Conservation (phyloP, 106 monocot genomes). For the Triglochin maritima region DNA sequence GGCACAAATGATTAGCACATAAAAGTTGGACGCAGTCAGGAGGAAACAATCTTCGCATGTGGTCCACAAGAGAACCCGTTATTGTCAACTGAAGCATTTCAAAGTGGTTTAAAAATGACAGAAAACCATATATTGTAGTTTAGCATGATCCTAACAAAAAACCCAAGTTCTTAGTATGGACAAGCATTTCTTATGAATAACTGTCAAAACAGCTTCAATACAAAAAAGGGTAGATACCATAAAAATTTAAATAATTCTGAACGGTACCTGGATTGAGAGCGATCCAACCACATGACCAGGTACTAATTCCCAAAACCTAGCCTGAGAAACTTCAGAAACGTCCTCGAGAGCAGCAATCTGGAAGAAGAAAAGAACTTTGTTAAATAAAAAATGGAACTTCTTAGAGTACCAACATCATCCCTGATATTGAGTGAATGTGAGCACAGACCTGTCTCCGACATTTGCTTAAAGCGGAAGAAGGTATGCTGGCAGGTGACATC, state of each 20-base stretch:
- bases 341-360: slow-evolving; percentile 67
- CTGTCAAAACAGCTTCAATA: neutral
- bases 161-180: neutral
- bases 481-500: slow-evolving; percentile 61
- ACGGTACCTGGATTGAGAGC: slow-evolving; percentile 44
- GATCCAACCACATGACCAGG: slow-evolving; percentile 85
- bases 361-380: slow-evolving; percentile 1
- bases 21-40: too few relatives aligned
- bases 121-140: too few relatives aligned
- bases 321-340: slow-evolving; percentile 70
- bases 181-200: neutral
- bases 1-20: too few relatives aligned
- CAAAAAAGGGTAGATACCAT: neutral
- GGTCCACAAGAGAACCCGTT: too few relatives aligned
- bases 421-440: neutral
- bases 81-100: too few relatives aligned
- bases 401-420: too few relatives aligned
- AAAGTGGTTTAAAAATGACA: too few relatives aligned
- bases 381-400: neutral
- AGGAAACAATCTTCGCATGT: too few relatives aligned
- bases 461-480: slow-evolving; percentile 69
- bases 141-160: neutral
- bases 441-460: slow-evolving; percentile 66
- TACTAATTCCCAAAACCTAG: slow-evolving; percentile 93
- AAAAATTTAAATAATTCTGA: neutral